A percentile compares a stretch with the other conserved stretches of the same genome.
phyloP scores from a whole-genome alignment of 2,329 filamentous ascomycete genomes.

The Colletotrichum zoysiae region DNA sequence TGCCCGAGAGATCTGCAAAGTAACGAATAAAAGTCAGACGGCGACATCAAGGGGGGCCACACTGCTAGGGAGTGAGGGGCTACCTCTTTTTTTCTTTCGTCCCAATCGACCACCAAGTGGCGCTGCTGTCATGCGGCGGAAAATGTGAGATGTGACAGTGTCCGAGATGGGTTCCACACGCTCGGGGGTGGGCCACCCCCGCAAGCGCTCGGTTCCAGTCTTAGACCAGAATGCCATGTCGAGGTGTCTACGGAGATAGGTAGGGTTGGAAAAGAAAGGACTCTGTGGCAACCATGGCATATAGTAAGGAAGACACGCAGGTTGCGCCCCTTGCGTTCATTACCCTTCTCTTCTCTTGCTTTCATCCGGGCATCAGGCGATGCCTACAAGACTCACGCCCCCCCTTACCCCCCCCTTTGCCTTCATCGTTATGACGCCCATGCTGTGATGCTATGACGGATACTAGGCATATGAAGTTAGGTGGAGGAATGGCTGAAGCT shows the following conservation, averaged over 20 bases:
- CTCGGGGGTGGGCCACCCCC: slow-evolving; percentile 34
- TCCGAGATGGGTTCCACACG: slow-evolving; percentile 32
- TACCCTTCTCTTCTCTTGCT: neutral
- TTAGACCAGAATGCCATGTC: slow-evolving; percentile 4
- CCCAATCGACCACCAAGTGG: slow-evolving; percentile 2
- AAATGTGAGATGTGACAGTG: slow-evolving; percentile 30
- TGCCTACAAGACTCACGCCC: slow-evolving; percentile 14
- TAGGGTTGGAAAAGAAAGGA: slow-evolving; percentile 25
- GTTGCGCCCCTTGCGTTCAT: slow-evolving; percentile 5
- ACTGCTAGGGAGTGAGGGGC: neutral
- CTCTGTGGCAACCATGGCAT: slow-evolving; percentile 32
- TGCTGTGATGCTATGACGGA: neutral
- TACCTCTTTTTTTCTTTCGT: neutral
- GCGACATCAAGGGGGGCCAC: slow-evolving; percentile 19
- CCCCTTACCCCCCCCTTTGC: neutral
- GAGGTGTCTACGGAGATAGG: slow-evolving; percentile 23
- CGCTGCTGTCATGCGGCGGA: slow-evolving; percentile 32
- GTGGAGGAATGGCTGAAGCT: neutral
- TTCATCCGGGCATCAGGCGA: neutral
- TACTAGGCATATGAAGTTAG: neutral
- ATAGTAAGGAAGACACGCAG: slow-evolving; percentile 22
- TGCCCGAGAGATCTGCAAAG: neutral
- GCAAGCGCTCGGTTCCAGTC: slow-evolving; percentile 5
- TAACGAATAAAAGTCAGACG: neutral
- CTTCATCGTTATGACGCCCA: slow-evolving; percentile 22